Evolutionary conservation across 805 yeast genomes (phyloP), one percentile per base, ranked within the genome.

Genomic region (Candida caryicola): DNA sequence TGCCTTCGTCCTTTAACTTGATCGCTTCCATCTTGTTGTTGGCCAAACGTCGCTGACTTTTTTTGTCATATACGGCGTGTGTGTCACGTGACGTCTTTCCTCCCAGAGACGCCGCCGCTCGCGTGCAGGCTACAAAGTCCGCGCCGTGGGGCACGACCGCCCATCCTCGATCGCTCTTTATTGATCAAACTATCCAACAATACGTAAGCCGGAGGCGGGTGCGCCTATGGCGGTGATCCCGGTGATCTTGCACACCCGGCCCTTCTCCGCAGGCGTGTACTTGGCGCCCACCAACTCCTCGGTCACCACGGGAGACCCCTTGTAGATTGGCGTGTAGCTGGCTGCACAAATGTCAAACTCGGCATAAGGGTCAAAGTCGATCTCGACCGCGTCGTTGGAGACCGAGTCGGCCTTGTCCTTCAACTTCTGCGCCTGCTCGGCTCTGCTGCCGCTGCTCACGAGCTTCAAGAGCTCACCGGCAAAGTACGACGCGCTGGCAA

Each of bases 221-320:
- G 91, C 88, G 14, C 99, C 99, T 47, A 93, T 79, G 37, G 74
- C 68, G 3, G 96, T 83, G 44, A 95, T 70, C 35, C 73, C 61
- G 1, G 97, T 85, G 45, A 93, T 80, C 34, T 66, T 67, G 65
- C 95, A 91, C 26, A 87, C 54, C 51, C 78, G 76, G 36, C 96
- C 98, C 70, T 83, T 81, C 57, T 81, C 83, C 40, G 77, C 73
- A 5, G 79, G 71, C 49, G 84, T 85, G 58, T 93, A 95, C 57
- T 76, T 80, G 39, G 98, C 95, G 38, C 95, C 95, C 17, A 95
- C 88, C 49, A 95, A 69, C 13, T 95, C 87, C 56, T 93, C 98
- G 18, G 75, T 53, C 21, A 77, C 89, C 28, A 56, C 62, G 27
- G 85, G 82, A 21, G 82, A 66, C 13, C 89, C 93, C 49, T 75